Conservation (phyloP, 345 rosid genomes). For the Fremontodendron californicum region DNA sequence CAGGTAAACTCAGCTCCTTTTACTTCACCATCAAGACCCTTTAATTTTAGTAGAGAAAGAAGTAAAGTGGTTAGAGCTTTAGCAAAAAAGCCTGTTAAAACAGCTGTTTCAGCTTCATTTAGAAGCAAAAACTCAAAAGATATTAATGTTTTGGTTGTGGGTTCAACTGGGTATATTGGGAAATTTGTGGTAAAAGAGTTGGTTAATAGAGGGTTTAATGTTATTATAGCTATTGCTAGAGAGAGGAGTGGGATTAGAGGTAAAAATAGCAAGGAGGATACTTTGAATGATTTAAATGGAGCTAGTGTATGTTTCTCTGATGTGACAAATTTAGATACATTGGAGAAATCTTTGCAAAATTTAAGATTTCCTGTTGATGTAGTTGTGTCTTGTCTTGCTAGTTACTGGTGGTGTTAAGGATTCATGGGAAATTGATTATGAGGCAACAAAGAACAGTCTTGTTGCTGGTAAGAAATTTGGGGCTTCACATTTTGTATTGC, state of each 20-base stretch:
- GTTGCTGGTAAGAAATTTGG: constrained; percentile 71
- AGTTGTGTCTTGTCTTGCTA: constrained; percentile 90
- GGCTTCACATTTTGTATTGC: constrained; percentile 77
- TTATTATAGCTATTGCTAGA: constrained; percentile 74
- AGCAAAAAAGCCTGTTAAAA: constrained; percentile 29
- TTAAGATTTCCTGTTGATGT: constrained; percentile 59
- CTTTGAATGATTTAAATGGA: constrained; percentile 51
- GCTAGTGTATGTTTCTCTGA: constrained; percentile 83
- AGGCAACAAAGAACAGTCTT: constrained; percentile 85
- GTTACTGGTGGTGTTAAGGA: constrained; percentile 77
- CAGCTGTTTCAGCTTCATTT: constrained; percentile 37
- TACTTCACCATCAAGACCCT: constrained; percentile 21
- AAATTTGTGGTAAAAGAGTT: constrained; percentile 80
- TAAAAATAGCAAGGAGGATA: constrained; percentile 55
- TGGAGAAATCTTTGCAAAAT: constrained; percentile 47
- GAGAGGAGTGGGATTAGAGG: constrained; percentile 82
- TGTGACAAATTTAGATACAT: constrained; percentile 52
- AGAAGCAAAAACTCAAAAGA: constrained; percentile 58
- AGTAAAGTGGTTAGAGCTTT: constrained; percentile 38
- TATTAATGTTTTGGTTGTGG: constrained; percentile 70
- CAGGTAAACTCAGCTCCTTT: constrained; percentile 50
- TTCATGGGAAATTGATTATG: constrained; percentile 93
- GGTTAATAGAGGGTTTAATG: constrained; percentile 76
- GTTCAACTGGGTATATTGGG: constrained; percentile 94
- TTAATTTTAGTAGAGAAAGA: constrained; percentile 29